phyloP scores from a whole-genome alignment of 352 stramenopile genomes.

The Globisporangium viniferum region DNA sequence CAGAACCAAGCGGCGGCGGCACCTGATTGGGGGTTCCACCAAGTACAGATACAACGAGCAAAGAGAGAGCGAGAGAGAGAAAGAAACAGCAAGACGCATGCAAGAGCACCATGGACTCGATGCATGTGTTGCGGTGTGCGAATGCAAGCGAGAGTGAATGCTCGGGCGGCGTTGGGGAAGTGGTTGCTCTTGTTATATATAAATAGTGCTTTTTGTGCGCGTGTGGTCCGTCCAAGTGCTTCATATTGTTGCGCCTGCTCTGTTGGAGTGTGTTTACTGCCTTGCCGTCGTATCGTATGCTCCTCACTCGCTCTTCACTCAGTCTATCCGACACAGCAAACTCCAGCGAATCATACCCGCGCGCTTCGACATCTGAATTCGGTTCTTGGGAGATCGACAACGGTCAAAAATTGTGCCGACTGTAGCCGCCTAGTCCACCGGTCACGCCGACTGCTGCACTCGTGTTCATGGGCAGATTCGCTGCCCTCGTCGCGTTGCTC shows the following conservation, averaged over 20 bases:
- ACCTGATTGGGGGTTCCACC: background rate
- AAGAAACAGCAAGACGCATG: background rate
- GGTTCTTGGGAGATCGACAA: constrained; percentile 6
- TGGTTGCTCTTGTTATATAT: constrained; percentile 30
- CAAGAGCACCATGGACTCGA: background rate
- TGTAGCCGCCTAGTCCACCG: constrained; percentile 57
- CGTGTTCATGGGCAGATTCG: constrained; percentile 27
- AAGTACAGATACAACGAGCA: constrained; percentile 1
- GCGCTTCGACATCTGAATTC: background rate
- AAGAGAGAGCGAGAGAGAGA: background rate
- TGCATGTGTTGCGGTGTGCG: too few species aligned
- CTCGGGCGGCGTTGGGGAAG: background rate
- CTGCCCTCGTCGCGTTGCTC: constrained; percentile 16
- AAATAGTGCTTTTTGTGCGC: constrained; percentile 44
- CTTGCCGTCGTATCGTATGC: background rate
- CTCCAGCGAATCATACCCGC: background rate
- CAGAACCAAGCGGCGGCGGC: background rate
- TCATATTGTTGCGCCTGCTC: constrained; percentile 1
- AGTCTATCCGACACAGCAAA: constrained; percentile 7
- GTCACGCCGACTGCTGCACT: constrained; percentile 51
- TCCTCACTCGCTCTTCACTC: background rate
- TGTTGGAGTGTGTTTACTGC: background rate
- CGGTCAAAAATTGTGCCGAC: constrained; percentile 73
- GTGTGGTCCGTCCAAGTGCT: constrained; percentile 3
- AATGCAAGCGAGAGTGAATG: background rate